Base-by-base conservation (phyloP, 2,329 filamentous ascomycete species). In the Aspergillus thermomutatus region DNA sequence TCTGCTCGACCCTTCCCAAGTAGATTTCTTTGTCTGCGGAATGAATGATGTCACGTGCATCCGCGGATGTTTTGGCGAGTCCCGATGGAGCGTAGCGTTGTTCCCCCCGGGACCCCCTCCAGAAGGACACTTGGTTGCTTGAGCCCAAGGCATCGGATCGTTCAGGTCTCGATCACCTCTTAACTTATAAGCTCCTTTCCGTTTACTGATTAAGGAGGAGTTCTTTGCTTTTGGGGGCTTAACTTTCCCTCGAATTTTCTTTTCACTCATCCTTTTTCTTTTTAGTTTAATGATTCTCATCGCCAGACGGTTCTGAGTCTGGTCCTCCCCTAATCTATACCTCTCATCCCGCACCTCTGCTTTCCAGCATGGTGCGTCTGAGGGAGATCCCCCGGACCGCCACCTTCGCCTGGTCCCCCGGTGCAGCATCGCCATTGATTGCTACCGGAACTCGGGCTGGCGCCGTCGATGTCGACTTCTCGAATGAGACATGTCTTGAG, bases 381-480 rank as follows among this genome's bases (percentile, higher is more conserved):
- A 87, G 93, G 82, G 92, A 97, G 82, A 95, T 99, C 72, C 90
- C 92, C 75, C 87, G 94, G 78, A 99, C 94, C 70, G 94, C 93
- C 76, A 90, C 93, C 69, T 99, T 99, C 76, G 91, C 94, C 71
- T 99, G 94, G 93, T 96, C 91, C 66, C 89, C 92, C 26, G 90
- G 87, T 66, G 79, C 90, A 51, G 83, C 85, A 41, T 86, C 87
- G 66, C 92, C 93, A 67, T 82, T 96, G 66, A 82, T 99, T 63
- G 93, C 91, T 59, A 99, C 94, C 27, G 94, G 94, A 68, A 99
- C 94, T 49, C 88, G 92, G 66, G 92, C 94, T 60, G 94, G 94
- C 62, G 94, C 94, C 67, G 92, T 99, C 45, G 92, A 96, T 77
- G 92, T 91, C 67, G 92, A 97, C 76, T 99, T 99, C 78, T 97